Evolutionary conservation across 768 basidiomycete species (phyloP), one percentile per base, ranked within the genome.

Genomic region (Phaeotremella skinneri): DNA sequence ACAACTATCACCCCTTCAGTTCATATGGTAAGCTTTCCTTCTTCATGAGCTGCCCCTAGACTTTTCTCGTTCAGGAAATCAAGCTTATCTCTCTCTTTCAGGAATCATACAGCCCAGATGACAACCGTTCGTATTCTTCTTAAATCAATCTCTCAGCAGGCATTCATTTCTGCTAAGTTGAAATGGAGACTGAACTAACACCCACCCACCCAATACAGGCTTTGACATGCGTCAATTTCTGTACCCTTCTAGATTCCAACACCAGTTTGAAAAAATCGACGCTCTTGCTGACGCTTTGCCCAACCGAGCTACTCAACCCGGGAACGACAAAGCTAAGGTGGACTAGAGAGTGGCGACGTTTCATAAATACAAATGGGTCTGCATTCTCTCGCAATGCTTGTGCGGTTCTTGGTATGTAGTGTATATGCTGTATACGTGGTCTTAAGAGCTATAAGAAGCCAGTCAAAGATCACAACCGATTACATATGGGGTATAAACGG

Each of bases 241-340:
- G 49, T 98, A 98, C 78, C 90, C 91, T 2, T 86, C 91, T 13
- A 83, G 89, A 55, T 98, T 98, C 81, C 89, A 89, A 0, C 97
- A 90, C 87, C 96, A 99, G 75, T 99, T 96, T 79, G 86, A 81
- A 78, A 92, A 91, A 79, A 97, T 99, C 59, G 94, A 99, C 70
- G 85, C 86, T 58, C 82, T 90, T 3, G 91, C 89, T 4, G 87
- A 85, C 3, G 79, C 74, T 7, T 78, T 93, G 34, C 91, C 90
- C 9, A 72, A 78, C 49, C 56, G 71, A 6, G 60, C 70, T 6
- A 67, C 68, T 29, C 72, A 71, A 50, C 72, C 72, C 0, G 67
- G 70, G 7, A 50, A 49, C 7, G 70, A 77, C 30, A 79, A 78
- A 57, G 70, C 76, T 42, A 79, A 79, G 63, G 61, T 74, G 55